A percentile compares a stretch with the other conserved stretches of the same genome.
Evolutionary conservation across 179 eudicot genomes (phyloP).

Genomic region (Carnegiea gigantea): DNA sequence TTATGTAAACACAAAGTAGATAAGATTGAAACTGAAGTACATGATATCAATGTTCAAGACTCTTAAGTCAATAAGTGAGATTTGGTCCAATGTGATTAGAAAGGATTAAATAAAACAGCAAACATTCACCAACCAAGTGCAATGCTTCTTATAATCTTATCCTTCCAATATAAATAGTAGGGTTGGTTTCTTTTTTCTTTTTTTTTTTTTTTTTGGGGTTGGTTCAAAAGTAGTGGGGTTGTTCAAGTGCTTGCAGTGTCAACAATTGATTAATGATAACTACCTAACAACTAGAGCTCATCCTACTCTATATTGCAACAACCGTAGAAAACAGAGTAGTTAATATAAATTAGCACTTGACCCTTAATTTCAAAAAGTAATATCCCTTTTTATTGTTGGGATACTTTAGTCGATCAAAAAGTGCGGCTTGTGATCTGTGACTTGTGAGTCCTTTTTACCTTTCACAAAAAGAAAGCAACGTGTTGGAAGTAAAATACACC

Average conservation of each 20-base stretch:
- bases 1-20: too few species aligned
- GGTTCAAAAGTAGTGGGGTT: background rate
- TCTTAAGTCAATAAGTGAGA: background rate
- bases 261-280: background rate
- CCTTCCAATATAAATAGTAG: background rate
- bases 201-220: too few species aligned
- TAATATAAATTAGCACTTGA: background rate
- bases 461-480: background rate
- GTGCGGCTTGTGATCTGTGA: background rate
- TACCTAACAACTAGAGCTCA: background rate
- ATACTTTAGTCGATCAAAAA: background rate
- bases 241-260: constrained; percentile 9
- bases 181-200: background rate
- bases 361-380: background rate
- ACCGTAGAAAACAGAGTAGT: background rate
- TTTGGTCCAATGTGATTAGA: background rate
- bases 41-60: too few species aligned
- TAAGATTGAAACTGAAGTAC: too few species aligned
- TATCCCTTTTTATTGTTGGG: too few species aligned
- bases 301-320: background rate
- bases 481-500: background rate
- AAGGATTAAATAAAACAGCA: background rate
- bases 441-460: background rate
- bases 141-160: background rate
- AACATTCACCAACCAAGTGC: background rate